A percentile compares a stretch with the other conserved stretches of the same genome.
These are phyloP conservation scores for Pistacia atlantica DNA, from an alignment of 345 rosid genomes.

Conservation along the genomic window DNA sequence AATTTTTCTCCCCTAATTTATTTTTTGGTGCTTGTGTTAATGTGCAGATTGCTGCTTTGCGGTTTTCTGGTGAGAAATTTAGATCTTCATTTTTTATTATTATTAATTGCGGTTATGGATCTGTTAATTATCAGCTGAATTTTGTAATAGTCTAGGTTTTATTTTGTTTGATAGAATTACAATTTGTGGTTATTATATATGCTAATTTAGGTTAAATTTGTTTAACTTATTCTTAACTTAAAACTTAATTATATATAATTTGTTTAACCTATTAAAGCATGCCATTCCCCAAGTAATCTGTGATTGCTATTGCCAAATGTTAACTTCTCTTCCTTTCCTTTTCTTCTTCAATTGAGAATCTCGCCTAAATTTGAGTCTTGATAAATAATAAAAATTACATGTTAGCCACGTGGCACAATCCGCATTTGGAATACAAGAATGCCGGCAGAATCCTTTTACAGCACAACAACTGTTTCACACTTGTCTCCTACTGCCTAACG, in stretches of 20 bases:
- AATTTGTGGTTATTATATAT: no score
- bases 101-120: constrained; percentile 11
- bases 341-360: no score
- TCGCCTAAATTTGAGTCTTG: no score
- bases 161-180: not conserved
- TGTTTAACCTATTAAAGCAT: no score
- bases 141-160: constrained; percentile 6
- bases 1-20: not conserved
- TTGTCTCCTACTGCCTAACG: constrained; percentile 18
- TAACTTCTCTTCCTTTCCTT: no score
- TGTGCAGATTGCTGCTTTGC: constrained; percentile 86
- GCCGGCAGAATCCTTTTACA: constrained; percentile 18
- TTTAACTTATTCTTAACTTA: no score
- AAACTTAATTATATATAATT: no score
- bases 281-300: no score
- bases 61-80: constrained; percentile 70
- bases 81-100: constrained; percentile 6
- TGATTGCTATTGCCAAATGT: no score
- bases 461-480: not conserved
- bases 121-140: constrained; percentile 9
- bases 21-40: not conserved
- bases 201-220: no score
- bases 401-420: constrained; percentile 27
- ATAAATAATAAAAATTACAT: not conserved
- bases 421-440: constrained; percentile 2